phyloP scores from a whole-genome alignment of 192 early-diverging fungal genomes.

The Backusella circina region DNA sequence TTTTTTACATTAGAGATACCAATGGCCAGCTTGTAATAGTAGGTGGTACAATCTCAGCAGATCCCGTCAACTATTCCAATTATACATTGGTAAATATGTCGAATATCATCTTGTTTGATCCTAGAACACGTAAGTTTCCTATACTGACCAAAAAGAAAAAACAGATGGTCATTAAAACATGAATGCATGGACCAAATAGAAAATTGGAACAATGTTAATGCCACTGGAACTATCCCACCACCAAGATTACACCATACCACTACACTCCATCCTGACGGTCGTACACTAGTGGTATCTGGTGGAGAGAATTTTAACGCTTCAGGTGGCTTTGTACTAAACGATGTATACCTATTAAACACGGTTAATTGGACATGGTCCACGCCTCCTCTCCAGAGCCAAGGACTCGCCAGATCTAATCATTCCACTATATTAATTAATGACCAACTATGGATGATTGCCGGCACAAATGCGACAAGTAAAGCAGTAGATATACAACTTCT shows the following conservation, averaged over 20 bases:
- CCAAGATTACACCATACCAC: conserved; percentile 10
- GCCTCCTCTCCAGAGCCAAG: neutral
- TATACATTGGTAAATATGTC: conserved; percentile 11
- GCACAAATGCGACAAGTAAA: neutral
- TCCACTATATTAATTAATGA: conserved; percentile 7
- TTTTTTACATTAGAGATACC: neutral
- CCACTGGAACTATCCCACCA: neutral
- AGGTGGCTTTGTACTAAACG: conserved; percentile 3
- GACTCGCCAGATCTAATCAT: conserved; percentile 1
- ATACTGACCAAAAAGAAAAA: neutral
- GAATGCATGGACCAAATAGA: neutral
- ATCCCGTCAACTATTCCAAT: neutral
- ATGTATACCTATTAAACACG: neutral
- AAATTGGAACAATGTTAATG: neutral
- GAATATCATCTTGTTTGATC: conserved; percentile 5
- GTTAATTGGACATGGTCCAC: neutral
- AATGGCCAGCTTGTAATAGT: neutral
- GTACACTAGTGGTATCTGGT: neutral
- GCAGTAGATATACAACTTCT: conserved; percentile 12
- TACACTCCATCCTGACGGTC: conserved; percentile 6
- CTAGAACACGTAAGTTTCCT: conserved; percentile 2
- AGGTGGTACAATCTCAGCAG: neutral
- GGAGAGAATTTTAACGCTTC: neutral
- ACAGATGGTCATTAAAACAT: neutral
- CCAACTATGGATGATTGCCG: conserved; percentile 12